Conservation (phyloP, 1,284 basidiomycete species). For the Leccinum fallax region DNA sequence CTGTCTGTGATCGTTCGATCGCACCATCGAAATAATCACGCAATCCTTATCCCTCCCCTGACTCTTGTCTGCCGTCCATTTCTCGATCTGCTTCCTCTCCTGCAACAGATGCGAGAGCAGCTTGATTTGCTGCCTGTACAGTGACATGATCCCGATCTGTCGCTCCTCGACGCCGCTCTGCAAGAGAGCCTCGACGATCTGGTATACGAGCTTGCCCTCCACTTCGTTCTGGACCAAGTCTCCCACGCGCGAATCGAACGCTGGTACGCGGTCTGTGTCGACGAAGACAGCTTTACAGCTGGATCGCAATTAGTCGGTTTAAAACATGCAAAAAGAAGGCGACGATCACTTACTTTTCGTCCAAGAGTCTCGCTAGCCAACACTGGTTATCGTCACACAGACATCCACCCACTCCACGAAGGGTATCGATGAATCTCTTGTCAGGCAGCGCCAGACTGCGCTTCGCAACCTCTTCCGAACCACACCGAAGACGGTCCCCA, state of each 20-base stretch:
- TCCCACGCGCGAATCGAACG: conserved; percentile 78
- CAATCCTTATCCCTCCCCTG: conserved; percentile 98
- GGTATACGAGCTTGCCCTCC: conserved; percentile 69
- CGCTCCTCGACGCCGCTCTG: conserved; percentile 63
- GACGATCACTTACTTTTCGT: conserved; percentile 54
- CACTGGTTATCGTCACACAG: conserved; percentile 45
- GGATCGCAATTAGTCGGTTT: background rate
- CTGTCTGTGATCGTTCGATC: conserved; percentile 76
- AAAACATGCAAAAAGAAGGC: background rate
- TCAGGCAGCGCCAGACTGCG: conserved; percentile 60
- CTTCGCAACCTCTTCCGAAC: conserved; percentile 69
- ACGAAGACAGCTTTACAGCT: conserved; percentile 89
- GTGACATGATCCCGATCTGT: conserved; percentile 87
- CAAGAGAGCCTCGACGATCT: conserved; percentile 69
- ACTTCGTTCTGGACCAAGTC: conserved; percentile 87
- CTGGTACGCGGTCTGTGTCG: conserved; percentile 86
- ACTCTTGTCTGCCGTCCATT: conserved; percentile 92
- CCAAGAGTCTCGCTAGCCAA: conserved; percentile 74
- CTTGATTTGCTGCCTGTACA: conserved; percentile 96
- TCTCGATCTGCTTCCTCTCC: conserved; percentile 66
- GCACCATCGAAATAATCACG: conserved; percentile 90
- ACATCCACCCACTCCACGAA: conserved; percentile 40
- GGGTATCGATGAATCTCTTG: conserved; percentile 40
- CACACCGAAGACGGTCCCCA: conserved; percentile 76
- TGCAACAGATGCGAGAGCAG: conserved; percentile 65